These are phyloP conservation scores for Hypoxylon perforatum DNA, from an alignment of 495 filamentous ascomycete species.

Conservation along the genomic window DNA sequence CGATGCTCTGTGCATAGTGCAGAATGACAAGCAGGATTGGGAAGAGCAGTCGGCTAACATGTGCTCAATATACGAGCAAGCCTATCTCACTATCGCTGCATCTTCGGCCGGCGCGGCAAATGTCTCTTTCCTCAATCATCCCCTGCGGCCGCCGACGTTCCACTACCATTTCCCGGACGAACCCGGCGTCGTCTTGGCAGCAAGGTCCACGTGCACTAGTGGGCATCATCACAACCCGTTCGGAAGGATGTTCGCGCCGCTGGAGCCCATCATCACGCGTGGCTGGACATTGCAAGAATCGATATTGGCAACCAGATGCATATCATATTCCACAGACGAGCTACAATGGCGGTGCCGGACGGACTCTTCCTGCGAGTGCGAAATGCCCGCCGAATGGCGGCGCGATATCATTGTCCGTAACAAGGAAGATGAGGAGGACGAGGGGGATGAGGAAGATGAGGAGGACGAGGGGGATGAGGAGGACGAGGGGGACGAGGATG, in stretches of 20 bases:
- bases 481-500: no score
- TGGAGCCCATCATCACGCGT: constrained; percentile 1
- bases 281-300: constrained; percentile 21
- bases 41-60: constrained; percentile 36
- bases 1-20: constrained; percentile 44
- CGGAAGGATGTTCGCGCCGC: not conserved
- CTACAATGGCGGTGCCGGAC: constrained; percentile 15
- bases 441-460: no score
- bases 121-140: not conserved
- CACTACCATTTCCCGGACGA: not conserved
- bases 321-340: constrained; percentile 18
- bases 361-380: constrained; percentile 8
- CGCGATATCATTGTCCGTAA: not conserved
- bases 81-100: constrained; percentile 47
- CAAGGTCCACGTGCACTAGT: not conserved
- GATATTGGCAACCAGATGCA: constrained; percentile 7
- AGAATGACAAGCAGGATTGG: constrained; percentile 39
- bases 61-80: constrained; percentile 45
- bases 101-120: constrained; percentile 26
- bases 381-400: not conserved
- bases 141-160: not conserved
- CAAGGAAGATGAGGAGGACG: no score
- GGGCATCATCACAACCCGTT: not conserved
- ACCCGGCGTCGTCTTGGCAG: not conserved
- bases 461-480: no score